Evolutionary conservation across 2,329 filamentous ascomycete species (phyloP).

Genomic region (Arthrobotrys megalospora): DNA sequence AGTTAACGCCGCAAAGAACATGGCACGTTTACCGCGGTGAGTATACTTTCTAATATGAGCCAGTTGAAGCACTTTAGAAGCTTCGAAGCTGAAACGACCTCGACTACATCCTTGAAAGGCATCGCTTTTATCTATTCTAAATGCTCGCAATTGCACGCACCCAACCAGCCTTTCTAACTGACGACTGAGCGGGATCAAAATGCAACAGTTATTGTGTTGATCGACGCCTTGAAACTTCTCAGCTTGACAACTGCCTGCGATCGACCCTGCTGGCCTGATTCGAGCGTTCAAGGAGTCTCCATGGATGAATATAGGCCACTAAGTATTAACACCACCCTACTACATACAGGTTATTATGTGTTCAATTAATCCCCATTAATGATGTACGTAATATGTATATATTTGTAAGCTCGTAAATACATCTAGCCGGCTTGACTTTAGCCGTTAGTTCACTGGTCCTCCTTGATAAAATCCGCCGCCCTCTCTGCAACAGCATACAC

Average conservation of each 20-base stretch:
- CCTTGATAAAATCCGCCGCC: conserved; percentile 69
- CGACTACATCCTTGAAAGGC: not conserved
- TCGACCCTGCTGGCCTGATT: too few species aligned
- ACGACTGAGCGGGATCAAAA: too few species aligned
- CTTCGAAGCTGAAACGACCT: not conserved
- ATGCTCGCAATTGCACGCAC: conserved; percentile 11
- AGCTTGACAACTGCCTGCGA: too few species aligned
- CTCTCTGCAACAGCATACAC: conserved; percentile 68
- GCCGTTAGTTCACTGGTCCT: conserved; percentile 64
- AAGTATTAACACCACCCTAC: too few species aligned
- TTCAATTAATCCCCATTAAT: too few species aligned
- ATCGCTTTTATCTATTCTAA: not conserved
- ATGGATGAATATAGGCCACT: too few species aligned
- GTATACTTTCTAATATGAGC: conserved; percentile 1
- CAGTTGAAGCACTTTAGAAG: conserved; percentile 4
- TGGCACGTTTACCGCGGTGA: not conserved
- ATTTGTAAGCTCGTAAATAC: not conserved
- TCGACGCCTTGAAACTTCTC: not conserved
- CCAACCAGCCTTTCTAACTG: not conserved
- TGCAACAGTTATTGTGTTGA: conserved; percentile 22
- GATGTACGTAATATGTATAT: too few species aligned
- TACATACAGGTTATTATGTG: too few species aligned
- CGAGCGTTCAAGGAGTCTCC: too few species aligned
- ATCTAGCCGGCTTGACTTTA: too few species aligned
- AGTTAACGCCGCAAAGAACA: not conserved